Conservation (phyloP, 345 rosid species). For the Populus ilicifolia region DNA sequence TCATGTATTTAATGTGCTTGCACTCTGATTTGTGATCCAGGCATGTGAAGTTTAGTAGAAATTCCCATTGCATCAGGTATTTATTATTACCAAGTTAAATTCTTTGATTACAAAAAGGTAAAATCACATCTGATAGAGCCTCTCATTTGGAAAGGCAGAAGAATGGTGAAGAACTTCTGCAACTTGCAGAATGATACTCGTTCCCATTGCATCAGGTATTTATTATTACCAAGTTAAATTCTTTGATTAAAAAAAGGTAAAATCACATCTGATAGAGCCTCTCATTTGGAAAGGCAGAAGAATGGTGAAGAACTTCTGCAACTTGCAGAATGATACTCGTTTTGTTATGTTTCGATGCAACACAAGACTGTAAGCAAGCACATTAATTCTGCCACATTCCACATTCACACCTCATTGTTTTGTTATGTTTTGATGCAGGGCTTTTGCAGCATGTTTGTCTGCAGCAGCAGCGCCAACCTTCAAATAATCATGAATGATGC, state of each 20-base stretch:
- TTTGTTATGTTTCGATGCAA: background rate
- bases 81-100: background rate
- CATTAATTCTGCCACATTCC: background rate
- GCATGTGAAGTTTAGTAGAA: background rate
- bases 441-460: constrained; percentile 23
- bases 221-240: background rate
- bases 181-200: too few species aligned
- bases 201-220: background rate
- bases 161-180: background rate
- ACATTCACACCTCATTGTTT: background rate
- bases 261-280: background rate
- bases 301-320: background rate
- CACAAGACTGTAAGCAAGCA: background rate
- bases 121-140: background rate
- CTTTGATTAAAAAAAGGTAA: background rate
- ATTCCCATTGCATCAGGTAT: background rate
- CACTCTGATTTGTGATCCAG: background rate
- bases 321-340: background rate
- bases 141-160: background rate
- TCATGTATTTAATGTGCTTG: background rate
- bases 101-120: background rate
- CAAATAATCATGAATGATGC: constrained; percentile 13
- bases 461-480: constrained; percentile 42
- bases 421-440: constrained; percentile 4
- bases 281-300: background rate